phyloP scores from a whole-genome alignment of 192 early-diverging fungal genomes.

The Endogone sp. region DNA sequence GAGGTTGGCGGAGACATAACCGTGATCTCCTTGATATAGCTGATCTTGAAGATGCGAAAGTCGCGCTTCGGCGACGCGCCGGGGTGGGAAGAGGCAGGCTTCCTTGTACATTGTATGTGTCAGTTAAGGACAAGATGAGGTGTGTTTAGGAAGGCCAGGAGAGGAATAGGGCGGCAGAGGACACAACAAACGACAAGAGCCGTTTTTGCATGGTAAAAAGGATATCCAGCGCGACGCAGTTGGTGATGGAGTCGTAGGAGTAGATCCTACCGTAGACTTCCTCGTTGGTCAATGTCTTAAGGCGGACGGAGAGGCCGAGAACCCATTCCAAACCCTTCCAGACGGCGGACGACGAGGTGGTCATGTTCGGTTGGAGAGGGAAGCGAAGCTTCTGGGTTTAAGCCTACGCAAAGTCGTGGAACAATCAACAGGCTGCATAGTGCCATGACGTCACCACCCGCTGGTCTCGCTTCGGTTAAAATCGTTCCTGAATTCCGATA shows the following conservation, averaged over 20 bases:
- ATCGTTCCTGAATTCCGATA: not conserved
- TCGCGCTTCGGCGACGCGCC: constrained; percentile 31
- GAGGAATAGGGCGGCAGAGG: too few relatives aligned
- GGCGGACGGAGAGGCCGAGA: constrained; percentile 24
- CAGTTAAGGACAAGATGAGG: constrained; percentile 10
- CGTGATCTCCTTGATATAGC: constrained; percentile 51
- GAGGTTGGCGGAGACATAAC: not conserved
- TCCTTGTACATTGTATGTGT: constrained; percentile 11
- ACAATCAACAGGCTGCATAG: not conserved
- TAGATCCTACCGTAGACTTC: constrained; percentile 52
- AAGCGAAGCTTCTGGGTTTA: not conserved
- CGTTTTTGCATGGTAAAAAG: constrained; percentile 29
- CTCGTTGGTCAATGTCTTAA: constrained; percentile 45
- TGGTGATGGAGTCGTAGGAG: constrained; percentile 52
- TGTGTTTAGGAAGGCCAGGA: not conserved
- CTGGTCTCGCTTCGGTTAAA: not conserved
- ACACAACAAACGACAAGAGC: constrained; percentile 7
- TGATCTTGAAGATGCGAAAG: constrained; percentile 58
- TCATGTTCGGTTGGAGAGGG: not conserved
- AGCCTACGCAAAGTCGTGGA: too few relatives aligned
- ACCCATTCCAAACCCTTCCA: not conserved
- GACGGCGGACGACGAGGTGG: not conserved
- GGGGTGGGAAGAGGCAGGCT: constrained; percentile 2
- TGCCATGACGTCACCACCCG: not conserved
- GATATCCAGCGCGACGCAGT: constrained; percentile 64